Evolutionary conservation across 2,329 filamentous ascomycete genomes (phyloP).

Genomic region (Thielaviopsis punctulata): DNA sequence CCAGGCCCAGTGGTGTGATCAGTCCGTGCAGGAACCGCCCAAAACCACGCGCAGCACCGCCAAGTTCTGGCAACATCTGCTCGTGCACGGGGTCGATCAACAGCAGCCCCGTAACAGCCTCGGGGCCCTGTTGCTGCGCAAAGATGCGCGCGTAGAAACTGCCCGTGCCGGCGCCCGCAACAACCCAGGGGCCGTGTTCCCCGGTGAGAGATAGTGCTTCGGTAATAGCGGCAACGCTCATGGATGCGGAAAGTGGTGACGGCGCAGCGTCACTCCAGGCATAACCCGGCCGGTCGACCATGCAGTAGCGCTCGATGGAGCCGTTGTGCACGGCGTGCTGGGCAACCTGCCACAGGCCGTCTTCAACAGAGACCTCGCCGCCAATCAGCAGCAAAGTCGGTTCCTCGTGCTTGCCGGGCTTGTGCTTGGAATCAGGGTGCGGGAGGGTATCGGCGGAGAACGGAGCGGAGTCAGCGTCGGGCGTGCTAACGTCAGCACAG

Average conservation of each 20-base stretch:
- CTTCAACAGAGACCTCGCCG: slow-evolving; percentile 62
- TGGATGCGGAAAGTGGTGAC: slow-evolving; percentile 81
- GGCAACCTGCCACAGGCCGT: slow-evolving; percentile 65
- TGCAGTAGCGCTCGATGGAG: slow-evolving; percentile 79
- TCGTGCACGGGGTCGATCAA: slow-evolving; percentile 84
- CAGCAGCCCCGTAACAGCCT: slow-evolving; percentile 55
- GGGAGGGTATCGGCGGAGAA: slow-evolving; percentile 33
- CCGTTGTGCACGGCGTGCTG: slow-evolving; percentile 60
- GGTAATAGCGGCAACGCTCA: slow-evolving; percentile 76
- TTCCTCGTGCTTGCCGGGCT: slow-evolving; percentile 23
- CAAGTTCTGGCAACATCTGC: slow-evolving; percentile 8
- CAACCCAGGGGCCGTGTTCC: slow-evolving; percentile 76
- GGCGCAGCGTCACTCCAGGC: slow-evolving; percentile 83
- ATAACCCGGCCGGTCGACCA: slow-evolving; percentile 81
- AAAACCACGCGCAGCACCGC: slow-evolving; percentile 1
- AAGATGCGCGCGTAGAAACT: slow-evolving; percentile 86
- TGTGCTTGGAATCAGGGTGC: neutral
- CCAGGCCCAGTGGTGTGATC: slow-evolving; percentile 71
- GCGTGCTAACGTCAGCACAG: slow-evolving; percentile 32
- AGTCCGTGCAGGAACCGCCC: slow-evolving; percentile 20
- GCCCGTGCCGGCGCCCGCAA: slow-evolving; percentile 73
- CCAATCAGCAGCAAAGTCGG: slow-evolving; percentile 78
- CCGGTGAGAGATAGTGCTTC: slow-evolving; percentile 67
- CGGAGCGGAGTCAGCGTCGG: neutral
- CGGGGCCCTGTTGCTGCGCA: slow-evolving; percentile 58